Conservation (phyloP, 495 filamentous ascomycete genomes). For the Aspergillus nidulans region DNA sequence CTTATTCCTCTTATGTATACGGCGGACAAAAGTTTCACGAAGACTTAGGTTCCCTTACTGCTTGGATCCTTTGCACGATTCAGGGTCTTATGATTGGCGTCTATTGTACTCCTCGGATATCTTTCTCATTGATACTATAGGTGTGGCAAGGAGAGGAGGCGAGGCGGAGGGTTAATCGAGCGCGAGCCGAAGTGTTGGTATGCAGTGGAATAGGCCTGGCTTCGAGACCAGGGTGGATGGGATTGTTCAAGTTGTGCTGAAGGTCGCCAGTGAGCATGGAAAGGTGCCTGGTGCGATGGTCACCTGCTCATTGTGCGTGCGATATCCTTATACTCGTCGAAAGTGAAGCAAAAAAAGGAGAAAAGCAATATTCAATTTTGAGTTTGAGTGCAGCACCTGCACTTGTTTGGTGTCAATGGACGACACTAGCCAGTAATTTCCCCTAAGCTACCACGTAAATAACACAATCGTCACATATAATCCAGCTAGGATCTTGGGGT, state of each 20-base stretch:
- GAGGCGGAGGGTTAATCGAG: slow-evolving; percentile 24
- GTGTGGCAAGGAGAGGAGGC: slow-evolving; percentile 27
- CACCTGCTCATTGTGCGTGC: slow-evolving; percentile 23
- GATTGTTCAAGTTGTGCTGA: slow-evolving; percentile 22
- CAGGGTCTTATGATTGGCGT: slow-evolving; percentile 45
- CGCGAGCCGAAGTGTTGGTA: slow-evolving; percentile 19
- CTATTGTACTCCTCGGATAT: slow-evolving; percentile 38
- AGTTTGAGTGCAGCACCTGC: neutral
- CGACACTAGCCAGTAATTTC: neutral
- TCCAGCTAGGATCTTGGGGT: too few relatives aligned
- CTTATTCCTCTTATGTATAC: slow-evolving; percentile 40
- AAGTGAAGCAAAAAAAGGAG: slow-evolving; percentile 20
- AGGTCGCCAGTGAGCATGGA: slow-evolving; percentile 14
- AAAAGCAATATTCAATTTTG: slow-evolving; percentile 8
- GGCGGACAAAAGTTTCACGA: slow-evolving; percentile 44
- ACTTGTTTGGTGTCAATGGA: neutral
- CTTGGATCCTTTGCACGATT: slow-evolving; percentile 29
- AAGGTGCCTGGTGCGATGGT: slow-evolving; percentile 20
- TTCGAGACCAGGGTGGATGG: slow-evolving; percentile 23
- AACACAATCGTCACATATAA: too few relatives aligned
- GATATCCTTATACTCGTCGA: slow-evolving; percentile 22
- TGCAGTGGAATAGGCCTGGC: slow-evolving; percentile 19
- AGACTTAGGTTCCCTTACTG: slow-evolving; percentile 28
- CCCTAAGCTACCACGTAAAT: too few relatives aligned
- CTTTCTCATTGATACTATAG: slow-evolving; percentile 26